Conservation (phyloP, 176 grass and related monocot species). For the Eragrostis nindensis region DNA sequence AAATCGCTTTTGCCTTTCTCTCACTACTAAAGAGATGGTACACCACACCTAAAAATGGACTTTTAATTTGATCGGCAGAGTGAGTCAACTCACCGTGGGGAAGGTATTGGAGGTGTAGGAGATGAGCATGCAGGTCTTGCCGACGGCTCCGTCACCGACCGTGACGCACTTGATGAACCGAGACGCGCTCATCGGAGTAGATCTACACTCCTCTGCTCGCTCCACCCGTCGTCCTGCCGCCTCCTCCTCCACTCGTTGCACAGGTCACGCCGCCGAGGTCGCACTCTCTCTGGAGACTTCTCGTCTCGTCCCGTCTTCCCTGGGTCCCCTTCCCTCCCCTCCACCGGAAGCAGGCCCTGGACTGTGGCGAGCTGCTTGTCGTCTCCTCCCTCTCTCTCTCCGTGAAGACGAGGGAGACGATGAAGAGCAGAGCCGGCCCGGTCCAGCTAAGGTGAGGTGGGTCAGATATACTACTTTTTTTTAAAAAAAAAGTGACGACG, state of each 20-base stretch:
- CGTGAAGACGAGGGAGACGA: no score
- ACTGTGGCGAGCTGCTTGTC: no score
- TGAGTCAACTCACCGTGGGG: slow-evolving; percentile 42
- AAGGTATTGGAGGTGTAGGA: slow-evolving; percentile 60
- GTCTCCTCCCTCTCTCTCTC: no score
- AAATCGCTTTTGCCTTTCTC: background rate
- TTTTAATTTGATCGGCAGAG: background rate
- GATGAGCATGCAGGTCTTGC: slow-evolving; percentile 60
- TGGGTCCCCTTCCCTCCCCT: no score
- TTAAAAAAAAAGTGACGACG: no score
- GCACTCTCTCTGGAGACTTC: background rate
- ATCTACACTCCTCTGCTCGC: slow-evolving; percentile 15
- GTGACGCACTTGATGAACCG: slow-evolving; percentile 63
- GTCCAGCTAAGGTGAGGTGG: no score
- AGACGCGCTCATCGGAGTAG: slow-evolving; percentile 53
- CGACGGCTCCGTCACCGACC: slow-evolving; percentile 51
- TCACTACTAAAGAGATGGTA: background rate
- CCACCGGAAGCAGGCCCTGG: no score
- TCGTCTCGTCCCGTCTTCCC: no score
- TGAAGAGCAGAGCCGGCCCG: no score
- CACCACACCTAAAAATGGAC: no score
- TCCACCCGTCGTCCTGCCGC: background rate
- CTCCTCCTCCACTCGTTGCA: background rate
- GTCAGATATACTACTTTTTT: no score
- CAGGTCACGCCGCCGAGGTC: background rate